Conservation (phyloP, 371 early-diverging fungal species). For the Phascolomyces articulosus region DNA sequence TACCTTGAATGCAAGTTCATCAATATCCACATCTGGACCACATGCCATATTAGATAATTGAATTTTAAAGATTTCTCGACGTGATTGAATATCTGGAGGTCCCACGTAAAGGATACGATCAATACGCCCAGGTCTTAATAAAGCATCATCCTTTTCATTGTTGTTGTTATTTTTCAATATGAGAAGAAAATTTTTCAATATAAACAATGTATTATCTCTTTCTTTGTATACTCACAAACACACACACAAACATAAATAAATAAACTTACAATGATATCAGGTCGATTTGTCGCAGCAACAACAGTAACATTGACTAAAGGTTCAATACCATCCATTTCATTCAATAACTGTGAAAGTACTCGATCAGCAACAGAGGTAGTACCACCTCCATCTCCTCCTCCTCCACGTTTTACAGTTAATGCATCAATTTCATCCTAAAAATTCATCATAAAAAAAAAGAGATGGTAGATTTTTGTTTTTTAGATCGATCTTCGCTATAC, state of each 20-base stretch:
- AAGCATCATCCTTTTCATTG: conserved; percentile 75
- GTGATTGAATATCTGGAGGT: conserved; percentile 82
- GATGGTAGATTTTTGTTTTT: background rate
- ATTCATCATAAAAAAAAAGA: background rate
- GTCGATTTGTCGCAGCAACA: conserved; percentile 99
- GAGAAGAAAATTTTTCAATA: too few species aligned
- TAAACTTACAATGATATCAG: conserved; percentile 87
- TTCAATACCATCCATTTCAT: conserved; percentile 97
- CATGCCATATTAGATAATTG: conserved; percentile 72
- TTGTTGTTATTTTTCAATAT: too few species aligned
- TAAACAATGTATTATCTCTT: too few species aligned
- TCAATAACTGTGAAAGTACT: conserved; percentile 91
- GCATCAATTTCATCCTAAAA: conserved; percentile 97
- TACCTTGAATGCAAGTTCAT: conserved; percentile 62
- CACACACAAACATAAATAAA: background rate
- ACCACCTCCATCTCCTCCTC: conserved; percentile 53
- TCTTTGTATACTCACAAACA: background rate
- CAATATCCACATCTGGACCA: conserved; percentile 62
- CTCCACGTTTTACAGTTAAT: conserved; percentile 81
- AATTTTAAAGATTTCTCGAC: conserved; percentile 84
- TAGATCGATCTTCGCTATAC: background rate
- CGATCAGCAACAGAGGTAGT: conserved; percentile 89
- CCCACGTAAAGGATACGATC: conserved; percentile 95
- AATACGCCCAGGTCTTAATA: conserved; percentile 96
- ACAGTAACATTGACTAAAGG: conserved; percentile 93